phyloP scores from a whole-genome alignment of 2,329 filamentous ascomycete species.

The Didymellaceae sp. region DNA sequence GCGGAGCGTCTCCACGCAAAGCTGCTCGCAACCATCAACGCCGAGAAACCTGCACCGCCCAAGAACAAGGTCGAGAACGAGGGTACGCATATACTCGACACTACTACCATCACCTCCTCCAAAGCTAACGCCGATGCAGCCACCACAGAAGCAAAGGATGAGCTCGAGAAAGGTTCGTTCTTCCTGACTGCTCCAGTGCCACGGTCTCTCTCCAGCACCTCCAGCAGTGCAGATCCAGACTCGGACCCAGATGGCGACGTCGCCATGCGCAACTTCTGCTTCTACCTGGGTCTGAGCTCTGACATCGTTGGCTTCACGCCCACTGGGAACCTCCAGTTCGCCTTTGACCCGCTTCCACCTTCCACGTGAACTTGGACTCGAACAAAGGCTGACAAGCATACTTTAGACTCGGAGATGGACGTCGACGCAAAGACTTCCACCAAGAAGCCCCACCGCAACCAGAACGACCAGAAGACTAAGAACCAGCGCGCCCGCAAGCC shows the following conservation, averaged over 20 bases:
- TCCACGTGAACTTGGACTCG: conserved; percentile 32
- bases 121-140: conserved; percentile 12
- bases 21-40: conserved; percentile 77
- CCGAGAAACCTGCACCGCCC: conserved; percentile 67
- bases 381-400: conserved; percentile 42
- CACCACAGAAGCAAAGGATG: conserved; percentile 31
- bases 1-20: conserved; percentile 85
- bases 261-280: conserved; percentile 44
- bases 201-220: conserved; percentile 29
- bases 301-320: conserved; percentile 50
- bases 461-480: conserved; percentile 42
- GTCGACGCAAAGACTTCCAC: conserved; percentile 41
- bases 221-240: conserved; percentile 14
- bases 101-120: not conserved
- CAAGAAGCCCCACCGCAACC: conserved; percentile 32
- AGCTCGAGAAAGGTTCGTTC: conserved; percentile 43
- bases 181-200: conserved; percentile 40
- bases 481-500: conserved; percentile 49
- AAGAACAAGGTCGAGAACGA: conserved; percentile 52
- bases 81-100: conserved; percentile 27
- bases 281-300: conserved; percentile 48
- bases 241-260: conserved; percentile 14
- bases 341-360: conserved; percentile 47
- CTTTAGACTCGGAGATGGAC: conserved; percentile 47
- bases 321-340: conserved; percentile 43